These are phyloP conservation scores for Fusarium sp. DNA, from an alignment of 2,329 filamentous ascomycete genomes.

Conservation along the genomic window DNA sequence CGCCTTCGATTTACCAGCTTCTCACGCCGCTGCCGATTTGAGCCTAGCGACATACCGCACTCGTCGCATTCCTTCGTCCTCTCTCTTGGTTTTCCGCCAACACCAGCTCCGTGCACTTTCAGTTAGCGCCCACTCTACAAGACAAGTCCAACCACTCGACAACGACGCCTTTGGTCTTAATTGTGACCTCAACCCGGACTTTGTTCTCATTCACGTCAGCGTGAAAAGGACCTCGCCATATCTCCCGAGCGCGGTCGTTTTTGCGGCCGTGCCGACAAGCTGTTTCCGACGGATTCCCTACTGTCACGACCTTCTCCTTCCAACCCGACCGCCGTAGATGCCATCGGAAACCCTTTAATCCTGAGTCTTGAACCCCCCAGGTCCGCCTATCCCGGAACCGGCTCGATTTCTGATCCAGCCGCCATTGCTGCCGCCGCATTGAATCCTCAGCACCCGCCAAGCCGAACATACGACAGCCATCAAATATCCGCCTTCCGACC, in stretches of 20 bases:
- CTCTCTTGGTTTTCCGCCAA: slow-evolving; percentile 34
- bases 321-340: slow-evolving; percentile 49
- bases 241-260: slow-evolving; percentile 58
- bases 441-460: slow-evolving; percentile 29
- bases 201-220: slow-evolving; percentile 38
- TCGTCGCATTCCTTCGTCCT: slow-evolving; percentile 39
- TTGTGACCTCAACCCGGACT: slow-evolving; percentile 2
- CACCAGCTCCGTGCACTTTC: slow-evolving; percentile 34
- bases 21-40: slow-evolving; percentile 19
- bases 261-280: slow-evolving; percentile 58
- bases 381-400: slow-evolving; percentile 48
- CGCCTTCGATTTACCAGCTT: background rate
- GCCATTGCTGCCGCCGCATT: slow-evolving; percentile 40
- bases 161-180: slow-evolving; percentile 9
- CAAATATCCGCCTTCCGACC: slow-evolving; percentile 37
- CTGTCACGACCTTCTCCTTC: slow-evolving; percentile 49
- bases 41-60: slow-evolving; percentile 27
- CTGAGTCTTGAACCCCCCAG: slow-evolving; percentile 50
- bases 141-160: slow-evolving; percentile 17
- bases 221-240: slow-evolving; percentile 47
- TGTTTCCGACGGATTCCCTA: slow-evolving; percentile 64
- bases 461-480: slow-evolving; percentile 24
- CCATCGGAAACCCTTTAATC: slow-evolving; percentile 47
- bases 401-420: slow-evolving; percentile 32
- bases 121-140: slow-evolving; percentile 26